Base-by-base conservation (phyloP, 2,329 filamentous ascomycete species). In the Helotiales sp. region DNA sequence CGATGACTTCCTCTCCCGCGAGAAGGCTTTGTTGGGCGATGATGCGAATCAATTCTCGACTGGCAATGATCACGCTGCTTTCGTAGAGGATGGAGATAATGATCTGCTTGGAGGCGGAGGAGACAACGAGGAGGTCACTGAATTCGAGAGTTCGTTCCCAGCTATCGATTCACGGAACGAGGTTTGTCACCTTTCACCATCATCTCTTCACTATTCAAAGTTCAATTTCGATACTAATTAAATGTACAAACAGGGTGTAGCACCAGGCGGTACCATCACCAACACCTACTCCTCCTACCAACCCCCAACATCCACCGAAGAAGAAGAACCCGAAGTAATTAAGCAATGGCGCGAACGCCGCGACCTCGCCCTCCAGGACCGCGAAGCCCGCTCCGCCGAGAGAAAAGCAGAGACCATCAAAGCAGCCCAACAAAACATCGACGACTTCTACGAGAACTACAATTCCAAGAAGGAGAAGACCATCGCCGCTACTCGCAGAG, bases 401-500 rank as follows among this genome's bases (percentile, higher is more conserved):
- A 91, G 93, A 77, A 95, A 95, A 73, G 84, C 85, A 62, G 87
- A 93, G 73, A 97, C 92, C 1, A 79, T 97, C 71, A 86, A 91
- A 73, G 91, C 95, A 67, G 95, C 95, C 10, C 91, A 92, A 71
- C 84, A 93, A 73, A 95, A 96, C 74, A 96, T 99, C 64, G 95
- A 99, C 73, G 95, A 97, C 74, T 99, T 98, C 78, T 99, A 99
- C 81, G 93, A 97, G 72, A 97, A 96, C 77, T 99, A 99, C 81
- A 98, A 98, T 80, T 87, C 89, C 75, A 96, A 97, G 79, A 93
- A 95, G 74, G 95, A 99, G 74, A 98, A 98, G 83, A 85, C 84
- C 59, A 88, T 97, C 66, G 81, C 88, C 22, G 91, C 96, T 79
- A 95, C 93, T 56, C 86, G 88, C 69, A 89, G 90, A 74, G 95